Evolutionary conservation across 108 stramenopile genomes (phyloP).

Genomic region (Schizochytrium sp.): DNA sequence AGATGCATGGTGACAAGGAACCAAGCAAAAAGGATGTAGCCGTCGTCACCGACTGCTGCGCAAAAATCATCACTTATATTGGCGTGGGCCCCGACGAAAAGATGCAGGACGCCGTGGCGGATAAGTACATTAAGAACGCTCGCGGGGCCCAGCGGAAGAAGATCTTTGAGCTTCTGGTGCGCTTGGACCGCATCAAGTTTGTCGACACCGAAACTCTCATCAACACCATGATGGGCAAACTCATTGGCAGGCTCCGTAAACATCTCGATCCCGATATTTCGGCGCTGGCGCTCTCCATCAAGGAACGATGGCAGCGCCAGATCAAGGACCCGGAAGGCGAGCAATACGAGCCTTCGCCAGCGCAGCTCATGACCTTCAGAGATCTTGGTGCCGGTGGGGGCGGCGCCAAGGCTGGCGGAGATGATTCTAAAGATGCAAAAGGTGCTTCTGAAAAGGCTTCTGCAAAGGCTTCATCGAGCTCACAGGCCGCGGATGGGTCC

Average conservation of each 20-base stretch:
- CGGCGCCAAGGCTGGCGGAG: background rate
- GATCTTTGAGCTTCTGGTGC: background rate
- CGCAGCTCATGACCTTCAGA: background rate
- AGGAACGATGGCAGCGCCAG: slow-evolving; percentile 12
- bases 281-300: background rate
- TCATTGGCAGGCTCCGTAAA: background rate
- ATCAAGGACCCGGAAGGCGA: background rate
- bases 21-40: slow-evolving; percentile 11
- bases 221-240: background rate
- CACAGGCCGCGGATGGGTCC: background rate
- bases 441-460: too few relatives aligned
- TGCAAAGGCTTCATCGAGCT: background rate
- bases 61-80: background rate
- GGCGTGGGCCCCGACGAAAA: background rate
- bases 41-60: background rate
- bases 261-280: background rate
- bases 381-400: background rate
- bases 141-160: background rate
- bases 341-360: background rate
- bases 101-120: background rate
- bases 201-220: background rate
- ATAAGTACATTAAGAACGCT: background rate
- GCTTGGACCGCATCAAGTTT: slow-evolving; percentile 1
- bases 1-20: background rate
- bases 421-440: too few relatives aligned